Base-by-base conservation (phyloP, 768 basidiomycete genomes). In the Ramaria sp. region DNA sequence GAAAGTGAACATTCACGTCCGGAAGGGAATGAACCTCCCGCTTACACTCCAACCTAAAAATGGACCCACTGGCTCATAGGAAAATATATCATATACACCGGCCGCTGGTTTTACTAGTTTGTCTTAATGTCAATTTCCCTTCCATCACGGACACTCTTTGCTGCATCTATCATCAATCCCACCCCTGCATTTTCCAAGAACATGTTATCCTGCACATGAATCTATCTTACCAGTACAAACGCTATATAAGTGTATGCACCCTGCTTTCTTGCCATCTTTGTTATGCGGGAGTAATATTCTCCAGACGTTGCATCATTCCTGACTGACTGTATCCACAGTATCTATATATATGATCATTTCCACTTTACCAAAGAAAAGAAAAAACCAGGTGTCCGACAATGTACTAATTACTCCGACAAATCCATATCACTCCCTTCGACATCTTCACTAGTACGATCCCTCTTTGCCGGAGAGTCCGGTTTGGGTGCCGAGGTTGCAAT, bases 371-470 rank as follows among this genome's bases (percentile, higher is more conserved):
- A n/a, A n/a, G n/a, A n/a, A n/a, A n/a, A n/a, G n/a, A n/a, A n/a
- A n/a, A n/a, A n/a, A n/a, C n/a, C n/a, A n/a, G n/a, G n/a, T n/a
- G n/a, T n/a, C n/a, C n/a, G n/a, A n/a, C n/a, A n/a, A n/a, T n/a
- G n/a, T 34, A 34, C 13, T 4, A 9, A 34, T 53, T 20, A 53
- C 12, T 53, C 51, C 5, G 51, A 53, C 9, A 53, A 20, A 13
- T 53, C 51, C 51, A 53, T 53, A 39, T 53, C 51, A 30, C 43
- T 41, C 16, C 44, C 38, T 18, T 53, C 39, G n/a, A 18, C 51
- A 30, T 52, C 34, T 24, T 12, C 30, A 27, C 8, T 28, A 10
- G 44, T 24, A 28, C 15, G 12, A 30, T 25, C 25, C 7, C n/a
- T 3, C 5, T 16, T 20, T 9, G 50, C 34, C 13, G 34, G 16